Evolutionary conservation across 495 filamentous ascomycete genomes (phyloP).

Genomic region (Pyrenula massariospora): DNA sequence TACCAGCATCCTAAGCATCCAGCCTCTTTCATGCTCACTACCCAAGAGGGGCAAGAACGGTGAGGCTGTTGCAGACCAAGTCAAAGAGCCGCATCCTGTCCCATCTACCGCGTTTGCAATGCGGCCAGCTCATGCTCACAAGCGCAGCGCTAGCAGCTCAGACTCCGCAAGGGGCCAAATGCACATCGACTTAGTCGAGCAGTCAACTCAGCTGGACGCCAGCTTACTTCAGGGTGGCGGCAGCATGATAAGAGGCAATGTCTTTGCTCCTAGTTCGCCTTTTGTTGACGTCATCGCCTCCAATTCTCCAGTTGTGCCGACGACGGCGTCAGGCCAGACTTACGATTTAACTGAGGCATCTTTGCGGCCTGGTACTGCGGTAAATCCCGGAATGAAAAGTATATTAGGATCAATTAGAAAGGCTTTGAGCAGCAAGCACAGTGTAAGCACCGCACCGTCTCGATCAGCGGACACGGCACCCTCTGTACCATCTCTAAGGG

Average conservation of each 20-base stretch:
- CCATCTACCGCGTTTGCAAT: conserved; percentile 20
- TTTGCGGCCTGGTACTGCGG: conserved; percentile 7
- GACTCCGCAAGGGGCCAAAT: conserved; percentile 61
- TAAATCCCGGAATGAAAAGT: conserved; percentile 64
- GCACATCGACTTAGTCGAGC: conserved; percentile 24
- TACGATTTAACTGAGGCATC: conserved; percentile 11
- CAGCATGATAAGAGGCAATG: conserved; percentile 71
- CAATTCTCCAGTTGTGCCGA: conserved; percentile 28
- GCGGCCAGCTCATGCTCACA: conserved; percentile 42
- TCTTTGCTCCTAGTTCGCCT: conserved; percentile 64
- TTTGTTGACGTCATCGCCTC: conserved; percentile 63
- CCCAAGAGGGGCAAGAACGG: conserved; percentile 50
- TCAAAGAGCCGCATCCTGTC: conserved; percentile 53
- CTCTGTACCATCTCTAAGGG: conserved; percentile 12
- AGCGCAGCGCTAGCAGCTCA: conserved; percentile 67
- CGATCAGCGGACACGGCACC: conserved; percentile 31
- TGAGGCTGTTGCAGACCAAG: conserved; percentile 24
- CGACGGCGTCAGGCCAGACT: conserved; percentile 2
- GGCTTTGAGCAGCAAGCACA: conserved; percentile 62
- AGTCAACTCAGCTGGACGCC: conserved; percentile 40
- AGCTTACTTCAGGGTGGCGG: conserved; percentile 48
- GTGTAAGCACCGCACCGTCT: conserved; percentile 27
- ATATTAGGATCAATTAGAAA: conserved; percentile 80
- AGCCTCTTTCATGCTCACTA: conserved; percentile 74
- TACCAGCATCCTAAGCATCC: conserved; percentile 45